These are phyloP conservation scores for Ceratocystiopsis minuta DNA, from an alignment of 2,329 filamentous ascomycete genomes.

Conservation along the genomic window DNA sequence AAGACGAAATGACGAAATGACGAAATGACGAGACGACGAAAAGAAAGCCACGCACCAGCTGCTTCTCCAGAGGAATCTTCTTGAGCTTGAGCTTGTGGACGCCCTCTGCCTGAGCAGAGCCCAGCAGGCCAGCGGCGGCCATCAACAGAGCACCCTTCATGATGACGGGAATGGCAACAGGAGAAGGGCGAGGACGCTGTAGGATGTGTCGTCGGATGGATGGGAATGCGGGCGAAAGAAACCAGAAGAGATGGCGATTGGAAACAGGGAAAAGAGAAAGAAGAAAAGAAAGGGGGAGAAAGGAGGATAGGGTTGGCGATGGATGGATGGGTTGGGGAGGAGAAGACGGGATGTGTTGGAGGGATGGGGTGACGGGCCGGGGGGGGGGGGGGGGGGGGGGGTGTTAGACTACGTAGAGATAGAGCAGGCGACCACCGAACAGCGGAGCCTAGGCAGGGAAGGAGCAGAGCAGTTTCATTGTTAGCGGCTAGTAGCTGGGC, in stretches of 20 bases:
- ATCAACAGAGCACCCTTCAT: slow-evolving; percentile 81
- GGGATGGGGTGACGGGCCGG: neutral
- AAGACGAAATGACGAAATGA: neutral
- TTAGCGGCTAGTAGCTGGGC: too few species aligned
- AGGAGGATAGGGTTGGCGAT: neutral
- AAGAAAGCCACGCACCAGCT: slow-evolving; percentile 48
- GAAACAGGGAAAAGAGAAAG: neutral
- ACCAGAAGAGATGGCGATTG: too few species aligned
- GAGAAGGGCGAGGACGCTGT: too few species aligned
- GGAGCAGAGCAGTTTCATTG: too few species aligned
- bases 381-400: neutral
- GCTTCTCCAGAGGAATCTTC: slow-evolving; percentile 83
- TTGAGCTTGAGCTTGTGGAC: slow-evolving; percentile 95
- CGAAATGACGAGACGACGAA: neutral
- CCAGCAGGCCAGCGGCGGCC: slow-evolving; percentile 56
- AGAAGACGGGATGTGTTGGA: neutral
- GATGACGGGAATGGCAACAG: slow-evolving; percentile 18
- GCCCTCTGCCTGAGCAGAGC: slow-evolving; percentile 56
- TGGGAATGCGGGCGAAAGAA: too few species aligned
- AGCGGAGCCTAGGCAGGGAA: too few species aligned
- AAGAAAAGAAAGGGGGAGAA: neutral
- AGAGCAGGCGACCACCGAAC: too few species aligned
- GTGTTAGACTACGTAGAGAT: too few species aligned
- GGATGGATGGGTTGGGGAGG: neutral
- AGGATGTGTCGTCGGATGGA: too few species aligned